Percentiles rank a stretch among this genome's conserved stretches.
Conservation (phyloP, 148 eudicot species). For the Rhododendron vialii region DNA sequence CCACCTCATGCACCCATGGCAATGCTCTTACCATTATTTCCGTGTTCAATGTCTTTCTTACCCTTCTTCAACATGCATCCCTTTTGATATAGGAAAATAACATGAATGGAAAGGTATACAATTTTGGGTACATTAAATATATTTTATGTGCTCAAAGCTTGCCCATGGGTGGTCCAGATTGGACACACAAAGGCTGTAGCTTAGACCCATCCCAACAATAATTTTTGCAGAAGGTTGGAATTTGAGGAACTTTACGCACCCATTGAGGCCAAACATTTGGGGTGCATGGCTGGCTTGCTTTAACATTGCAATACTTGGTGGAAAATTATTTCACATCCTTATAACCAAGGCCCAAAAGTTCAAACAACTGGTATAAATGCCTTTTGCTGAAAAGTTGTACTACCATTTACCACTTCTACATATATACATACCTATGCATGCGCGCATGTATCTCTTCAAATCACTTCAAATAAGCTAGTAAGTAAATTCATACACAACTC, state of each 20-base stretch:
- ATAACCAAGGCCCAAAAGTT: neutral
- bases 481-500: neutral
- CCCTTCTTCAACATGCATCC: neutral
- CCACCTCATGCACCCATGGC: slow-evolving; percentile 18
- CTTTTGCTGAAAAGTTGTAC: neutral
- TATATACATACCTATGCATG: neutral
- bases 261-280: neutral
- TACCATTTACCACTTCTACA: neutral
- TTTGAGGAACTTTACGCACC: neutral
- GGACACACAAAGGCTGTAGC: neutral
- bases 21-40: neutral
- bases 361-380: neutral
- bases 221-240: neutral
- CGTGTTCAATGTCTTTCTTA: slow-evolving; percentile 14
- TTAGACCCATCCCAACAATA: neutral
- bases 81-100: neutral
- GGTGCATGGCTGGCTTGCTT: neutral
- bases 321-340: neutral
- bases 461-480: neutral
- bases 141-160: neutral
- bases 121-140: neutral
- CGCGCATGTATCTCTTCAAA: neutral
- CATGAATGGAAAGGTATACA: neutral
- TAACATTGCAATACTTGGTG: neutral
- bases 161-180: neutral